Evolutionary conservation across 495 filamentous ascomycete species (phyloP), one percentile per base, ranked within the genome.

Genomic region (Halenospora varia): DNA sequence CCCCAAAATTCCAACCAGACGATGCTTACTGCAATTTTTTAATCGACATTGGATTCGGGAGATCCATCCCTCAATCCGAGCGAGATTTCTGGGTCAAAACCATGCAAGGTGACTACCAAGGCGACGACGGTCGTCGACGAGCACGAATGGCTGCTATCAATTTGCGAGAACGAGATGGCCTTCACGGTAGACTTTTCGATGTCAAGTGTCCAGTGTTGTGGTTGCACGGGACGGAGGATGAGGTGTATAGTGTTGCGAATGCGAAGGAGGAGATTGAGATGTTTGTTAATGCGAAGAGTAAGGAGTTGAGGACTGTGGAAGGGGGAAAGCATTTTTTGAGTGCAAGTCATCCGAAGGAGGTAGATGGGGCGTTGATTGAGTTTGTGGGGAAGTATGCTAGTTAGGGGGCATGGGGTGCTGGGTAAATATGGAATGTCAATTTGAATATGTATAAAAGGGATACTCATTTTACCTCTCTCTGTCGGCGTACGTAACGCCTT

Each of bases 181-280:
- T 88, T 53, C 73, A 78, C 44, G 66, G 72, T 1, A 65, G 84
- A 26, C 53, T 86, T 8, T 66, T 70, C 10, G 79, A 87, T 67
- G 68, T 87, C 20, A 64, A 60, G 41, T 87, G 84, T 56, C 83
- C 84, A 0, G 79, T 87, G 3, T 66, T 79, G 26, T 88, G 83
- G 84, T 56, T 87, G 29, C 84, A 88, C 62, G 83, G 82, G 8
- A 80, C 75, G 18, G 56, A 70, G 2, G 84, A 87, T 64, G 73
- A 59, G 0, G 75, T 81, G 0, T 88, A 76, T 61, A 74, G 72
- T 0, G 62, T 75, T 10, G 65, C 55, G 0, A 76, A 83, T 35
- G 76, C 82, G 0, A 61, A 69, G 23, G 73, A 85, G 66, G 79
- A 86, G 53, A 83, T 86, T 60, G 73, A 80, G 62, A 65, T 80